phyloP scores from a whole-genome alignment of 1,284 basidiomycete genomes.

The Tetrapyrgos nigripes region DNA sequence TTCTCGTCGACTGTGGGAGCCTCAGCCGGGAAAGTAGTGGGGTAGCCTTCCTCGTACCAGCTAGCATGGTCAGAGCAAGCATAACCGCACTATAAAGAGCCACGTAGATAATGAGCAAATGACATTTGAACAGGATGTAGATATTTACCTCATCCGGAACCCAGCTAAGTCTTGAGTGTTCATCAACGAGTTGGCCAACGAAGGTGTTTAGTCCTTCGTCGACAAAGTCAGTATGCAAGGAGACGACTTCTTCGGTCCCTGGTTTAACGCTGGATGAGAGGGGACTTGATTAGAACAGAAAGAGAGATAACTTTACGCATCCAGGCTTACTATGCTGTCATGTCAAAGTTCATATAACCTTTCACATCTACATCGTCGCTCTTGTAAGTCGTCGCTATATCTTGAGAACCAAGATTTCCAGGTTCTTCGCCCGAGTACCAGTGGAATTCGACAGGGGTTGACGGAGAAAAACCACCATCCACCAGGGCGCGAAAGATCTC shows the following conservation, averaged over 20 bases:
- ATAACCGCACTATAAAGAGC: slow-evolving; percentile 7
- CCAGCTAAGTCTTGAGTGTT: slow-evolving; percentile 11
- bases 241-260: slow-evolving; percentile 17
- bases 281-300: slow-evolving; percentile 36
- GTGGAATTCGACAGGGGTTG: slow-evolving; percentile 60
- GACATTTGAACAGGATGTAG: neutral
- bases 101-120: neutral
- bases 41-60: slow-evolving; percentile 50
- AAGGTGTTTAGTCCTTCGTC: slow-evolving; percentile 20
- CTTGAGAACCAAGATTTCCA: slow-evolving; percentile 62
- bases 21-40: slow-evolving; percentile 39
- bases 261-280: slow-evolving; percentile 39
- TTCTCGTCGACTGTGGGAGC: slow-evolving; percentile 15
- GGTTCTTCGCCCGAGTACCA: slow-evolving; percentile 62
- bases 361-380: slow-evolving; percentile 44
- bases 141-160: neutral
- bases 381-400: slow-evolving; percentile 55
- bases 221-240: slow-evolving; percentile 16
- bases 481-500: slow-evolving; percentile 49
- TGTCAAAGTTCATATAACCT: slow-evolving; percentile 51
- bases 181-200: slow-evolving; percentile 16
- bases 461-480: slow-evolving; percentile 47
- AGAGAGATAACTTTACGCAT: slow-evolving; percentile 40
- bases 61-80: slow-evolving; percentile 50
- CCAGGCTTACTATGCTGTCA: slow-evolving; percentile 23